Evolutionary conservation across 495 filamentous ascomycete genomes (phyloP), one percentile per base, ranked within the genome.

Genomic region (Aspergillus haitiensis): DNA sequence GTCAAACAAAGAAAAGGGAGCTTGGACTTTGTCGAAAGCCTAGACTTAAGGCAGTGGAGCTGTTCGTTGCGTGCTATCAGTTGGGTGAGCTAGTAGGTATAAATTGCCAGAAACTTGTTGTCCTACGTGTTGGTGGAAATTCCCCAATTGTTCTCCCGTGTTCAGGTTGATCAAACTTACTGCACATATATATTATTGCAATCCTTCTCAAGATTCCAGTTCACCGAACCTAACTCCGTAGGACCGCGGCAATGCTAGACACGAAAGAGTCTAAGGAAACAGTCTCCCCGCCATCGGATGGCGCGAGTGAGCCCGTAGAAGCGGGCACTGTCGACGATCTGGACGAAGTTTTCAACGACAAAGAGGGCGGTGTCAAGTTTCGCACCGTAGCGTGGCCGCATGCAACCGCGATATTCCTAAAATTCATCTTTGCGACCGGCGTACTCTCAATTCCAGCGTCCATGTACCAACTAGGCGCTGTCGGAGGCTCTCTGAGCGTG

Each of bases 401-500:
- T 10, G 79, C 82, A 3, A 68, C 79, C n/a, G 72, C 83, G 3
- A 85, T 86, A 60, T 85, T 86, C 55, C 63, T 83, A 67, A 65
- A 78, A 64, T 75, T 79, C 55, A 59, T 67, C 27, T 82, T 84
- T 49, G 80, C 80, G 18, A 82, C 78, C 7, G 86, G 86, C 12
- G 82, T 82, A 55, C 78, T 90, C 54, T 83, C 81, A 48, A 79
- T 90, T 13, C 86, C 87, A 0, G 72, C 74, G 0, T 77, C 81
- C 34, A 83, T 89, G 61, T 85, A 87, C 32, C 73, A 80, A 5
- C 68, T 89, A 4, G 87, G 87, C 8, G 84, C 88, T 69, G 79
- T 89, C 10, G 69, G 71, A 3, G 72, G 81, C 9, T 61, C 86
- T 32, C 74, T 90, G 50, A 78, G 84, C 46, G 79, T 87, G 35